Base-by-base conservation (phyloP, 1,284 basidiomycete genomes). In the Neonothopanus nambi region DNA sequence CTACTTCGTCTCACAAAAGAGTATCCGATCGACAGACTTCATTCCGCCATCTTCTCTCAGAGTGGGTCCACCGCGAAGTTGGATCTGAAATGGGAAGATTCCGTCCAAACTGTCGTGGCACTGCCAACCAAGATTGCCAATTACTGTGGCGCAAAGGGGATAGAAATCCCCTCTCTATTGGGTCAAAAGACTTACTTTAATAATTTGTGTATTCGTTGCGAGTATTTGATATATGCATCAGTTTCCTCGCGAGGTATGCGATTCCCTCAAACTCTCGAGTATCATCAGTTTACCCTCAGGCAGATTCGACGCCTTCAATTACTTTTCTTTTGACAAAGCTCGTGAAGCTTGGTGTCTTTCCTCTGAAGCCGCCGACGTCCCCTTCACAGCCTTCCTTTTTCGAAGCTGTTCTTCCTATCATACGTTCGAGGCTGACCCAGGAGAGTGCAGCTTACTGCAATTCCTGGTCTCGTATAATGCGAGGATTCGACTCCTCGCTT, bases 101-200 rank as follows among this genome's bases (percentile, higher is more conserved):
- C 76, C 59, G 78, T 91, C 18, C 78, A 78, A n/a, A 77, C 79
- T 57, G 54, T 85, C 9, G 69, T 82, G 41, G 73, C 79, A 9
- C 69, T 91, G 4, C 88, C 90, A 24, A 69, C 70, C 11, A 89
- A 82, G 65, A 79, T 88, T 12, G 84, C 88, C 13, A 93, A 93
- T 66, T 74, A 76, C 5, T 64, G 81, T 41, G 72, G 67, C 37
- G 72, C 67, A 20, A 65, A 67, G 48, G 62, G 58, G 2, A 20
- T 20, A 26, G 59, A 64, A 20, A 63, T 81, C 7, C 83, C 84
- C 0, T 35, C 54, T n/a, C 66, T 62, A 12, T 69, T 91, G 36
- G 76, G 82, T 51, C 73, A 81, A 57, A 77, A 75, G 11, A 56
- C 63, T 5, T 89, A 86, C 66, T 79, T 81, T 62, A 73, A 76